Base-by-base conservation (phyloP, 768 basidiomycete species). In the Lactarius indigo region DNA sequence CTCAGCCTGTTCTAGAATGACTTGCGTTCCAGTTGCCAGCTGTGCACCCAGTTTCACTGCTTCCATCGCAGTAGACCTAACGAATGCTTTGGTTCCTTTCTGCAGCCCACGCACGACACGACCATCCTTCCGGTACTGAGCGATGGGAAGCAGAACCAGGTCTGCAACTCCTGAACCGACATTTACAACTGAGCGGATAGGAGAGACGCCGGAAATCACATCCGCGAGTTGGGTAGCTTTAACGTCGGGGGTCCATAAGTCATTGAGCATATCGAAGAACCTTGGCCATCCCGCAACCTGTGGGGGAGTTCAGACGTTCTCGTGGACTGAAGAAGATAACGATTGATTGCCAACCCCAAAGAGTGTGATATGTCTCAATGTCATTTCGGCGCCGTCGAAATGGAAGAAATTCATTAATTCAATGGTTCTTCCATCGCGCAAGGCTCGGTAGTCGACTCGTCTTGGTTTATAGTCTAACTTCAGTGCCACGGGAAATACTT, bases 361-460 rank as follows among this genome's bases (percentile, higher is more conserved):
- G 37, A 98, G 75, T 20, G 92, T 94, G 69, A 98, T 89, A 73
- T 97, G 95, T 64, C 97, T 83, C 61, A 99, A 77, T 0, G 95
- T 97, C 94, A 99, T 98, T 76, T 98, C 97, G 4, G 96, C 92
- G 0, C 94, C 96, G 72, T 98, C 97, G 70, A 98, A 99, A 78
- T 98, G 96, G 88, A 99, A 99, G 77, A 99, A 98, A 75, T 99
- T 99, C 96, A 99, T 98, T 56, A 99, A 78, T 74, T 99, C 97
- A 67, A 96, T 96, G 0, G 94, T 95, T 76, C 84, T 87, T 17
- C 97, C 97, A 68, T 95, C 90, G 44, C 88, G 85, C 64, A 99
- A 79, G 10, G 96, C 97, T 68, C 87, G 80, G 75, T 98, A 97
- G 75, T 98, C 94, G 23, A 99, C 96, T 7, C 96, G 87, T 57